Evolutionary conservation across 192 early-diverging fungal genomes (phyloP).

Genomic region (Entomortierella beljakovae): DNA sequence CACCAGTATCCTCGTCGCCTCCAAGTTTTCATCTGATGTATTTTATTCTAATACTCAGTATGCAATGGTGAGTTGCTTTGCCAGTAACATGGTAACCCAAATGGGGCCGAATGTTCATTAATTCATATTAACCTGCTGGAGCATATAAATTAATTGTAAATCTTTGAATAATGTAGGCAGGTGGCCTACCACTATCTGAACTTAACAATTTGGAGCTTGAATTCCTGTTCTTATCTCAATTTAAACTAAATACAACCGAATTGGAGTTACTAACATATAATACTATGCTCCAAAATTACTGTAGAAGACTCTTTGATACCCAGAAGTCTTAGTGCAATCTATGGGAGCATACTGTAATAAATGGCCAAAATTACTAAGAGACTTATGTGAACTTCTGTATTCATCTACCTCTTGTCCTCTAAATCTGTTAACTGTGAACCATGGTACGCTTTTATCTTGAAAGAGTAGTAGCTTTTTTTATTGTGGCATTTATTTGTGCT

Average conservation of each 20-base stretch:
- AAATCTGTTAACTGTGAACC: too few species aligned
- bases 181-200: constrained; percentile 75
- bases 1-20: constrained; percentile 76
- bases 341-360: too few species aligned
- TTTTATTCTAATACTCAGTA: constrained; percentile 81
- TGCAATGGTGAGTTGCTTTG: constrained; percentile 61
- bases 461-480: too few species aligned
- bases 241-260: constrained; percentile 73
- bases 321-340: too few species aligned
- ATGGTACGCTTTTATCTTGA: too few species aligned
- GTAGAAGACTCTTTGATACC: too few species aligned
- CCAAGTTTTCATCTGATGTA: constrained; percentile 81
- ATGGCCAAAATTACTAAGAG: too few species aligned
- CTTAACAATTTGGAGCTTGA: constrained; percentile 82
- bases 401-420: too few species aligned
- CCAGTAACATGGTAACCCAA: not conserved
- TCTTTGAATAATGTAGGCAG: constrained; percentile 58
- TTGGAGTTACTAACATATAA: constrained; percentile 70
- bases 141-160: not conserved
- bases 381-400: too few species aligned
- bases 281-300: too few species aligned
- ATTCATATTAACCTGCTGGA: constrained; percentile 8
- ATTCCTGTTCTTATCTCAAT: constrained; percentile 76
- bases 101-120: too few species aligned
- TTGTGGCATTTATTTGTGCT: too few species aligned